Percentiles rank a stretch among this genome's conserved stretches.
Conservation (phyloP, 352 stramenopile genomes). For the Discostella stelligera region DNA sequence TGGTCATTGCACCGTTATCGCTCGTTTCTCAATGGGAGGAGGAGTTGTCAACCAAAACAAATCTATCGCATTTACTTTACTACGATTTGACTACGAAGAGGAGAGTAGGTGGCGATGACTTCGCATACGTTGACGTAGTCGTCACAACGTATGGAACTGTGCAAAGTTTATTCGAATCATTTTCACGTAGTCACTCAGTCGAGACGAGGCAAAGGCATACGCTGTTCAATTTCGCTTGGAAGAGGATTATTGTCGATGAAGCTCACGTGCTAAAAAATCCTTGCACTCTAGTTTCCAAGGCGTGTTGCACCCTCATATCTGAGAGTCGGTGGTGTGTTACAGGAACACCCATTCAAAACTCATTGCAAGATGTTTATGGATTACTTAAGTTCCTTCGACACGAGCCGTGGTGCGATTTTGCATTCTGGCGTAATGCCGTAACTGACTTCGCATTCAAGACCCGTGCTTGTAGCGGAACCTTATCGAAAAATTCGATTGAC, state of each 20-base stretch:
- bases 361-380: slow-evolving; percentile 73
- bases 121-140: slow-evolving; percentile 73
- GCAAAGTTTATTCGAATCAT: slow-evolving; percentile 61
- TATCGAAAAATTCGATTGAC: slow-evolving; percentile 6
- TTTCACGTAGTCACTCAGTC: slow-evolving; percentile 10
- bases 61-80: slow-evolving; percentile 64
- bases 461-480: slow-evolving; percentile 8
- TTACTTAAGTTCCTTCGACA: slow-evolving; percentile 79
- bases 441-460: slow-evolving; percentile 22
- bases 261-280: slow-evolving; percentile 80
- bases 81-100: slow-evolving; percentile 59
- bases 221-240: slow-evolving; percentile 59
- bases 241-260: slow-evolving; percentile 80
- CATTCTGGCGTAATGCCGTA: slow-evolving; percentile 77
- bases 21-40: slow-evolving; percentile 80
- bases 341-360: slow-evolving; percentile 82
- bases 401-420: slow-evolving; percentile 74
- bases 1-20: slow-evolving; percentile 77
- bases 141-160: slow-evolving; percentile 78
- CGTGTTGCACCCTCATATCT: slow-evolving; percentile 64
- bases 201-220: slow-evolving; percentile 23
- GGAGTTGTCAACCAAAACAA: slow-evolving; percentile 77
- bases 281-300: slow-evolving; percentile 64
- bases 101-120: slow-evolving; percentile 26
- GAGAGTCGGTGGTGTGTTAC: slow-evolving; percentile 74